phyloP scores from a whole-genome alignment of 345 rosid genomes.

The Salix suchowensis region DNA sequence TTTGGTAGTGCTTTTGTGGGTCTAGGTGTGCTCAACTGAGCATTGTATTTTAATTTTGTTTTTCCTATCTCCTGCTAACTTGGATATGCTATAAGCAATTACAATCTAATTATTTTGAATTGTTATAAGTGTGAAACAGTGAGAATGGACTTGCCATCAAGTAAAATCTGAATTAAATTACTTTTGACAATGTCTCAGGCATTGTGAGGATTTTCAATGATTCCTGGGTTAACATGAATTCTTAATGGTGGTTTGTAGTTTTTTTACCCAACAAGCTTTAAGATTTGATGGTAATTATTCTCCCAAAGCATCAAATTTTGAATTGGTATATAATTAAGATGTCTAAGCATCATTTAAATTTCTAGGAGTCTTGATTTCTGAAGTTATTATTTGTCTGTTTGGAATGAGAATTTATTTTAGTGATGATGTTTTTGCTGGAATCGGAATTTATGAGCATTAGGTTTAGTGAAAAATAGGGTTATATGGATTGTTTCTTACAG shows the following conservation, averaged over 20 bases:
- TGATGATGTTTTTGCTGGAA: not conserved
- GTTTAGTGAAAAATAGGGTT: not conserved
- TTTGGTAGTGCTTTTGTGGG: not conserved
- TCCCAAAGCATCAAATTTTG: not conserved
- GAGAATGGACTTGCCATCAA: not conserved
- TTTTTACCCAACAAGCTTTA: not conserved
- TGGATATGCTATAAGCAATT: not conserved
- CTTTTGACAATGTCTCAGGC: not conserved
- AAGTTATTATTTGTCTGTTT: not conserved
- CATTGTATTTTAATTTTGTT: not conserved
- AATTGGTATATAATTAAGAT: not conserved
- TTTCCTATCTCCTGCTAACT: not conserved
- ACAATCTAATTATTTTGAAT: not conserved
- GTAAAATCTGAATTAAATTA: not conserved
- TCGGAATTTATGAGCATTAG: not conserved
- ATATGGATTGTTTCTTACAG: not conserved
- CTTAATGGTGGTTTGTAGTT: not conserved
- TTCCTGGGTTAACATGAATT: not conserved
- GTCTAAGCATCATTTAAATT: not conserved
- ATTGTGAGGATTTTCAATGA: not conserved
- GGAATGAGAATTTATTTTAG: not conserved
- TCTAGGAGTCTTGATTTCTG: not conserved
- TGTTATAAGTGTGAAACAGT: no score
- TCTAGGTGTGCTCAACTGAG: not conserved
- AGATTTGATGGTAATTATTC: not conserved